A percentile compares a stretch with the other conserved stretches of the same genome.
Evolutionary conservation across 1,139 yeast species (phyloP).

Genomic region (Hansenula lynferdii): DNA sequence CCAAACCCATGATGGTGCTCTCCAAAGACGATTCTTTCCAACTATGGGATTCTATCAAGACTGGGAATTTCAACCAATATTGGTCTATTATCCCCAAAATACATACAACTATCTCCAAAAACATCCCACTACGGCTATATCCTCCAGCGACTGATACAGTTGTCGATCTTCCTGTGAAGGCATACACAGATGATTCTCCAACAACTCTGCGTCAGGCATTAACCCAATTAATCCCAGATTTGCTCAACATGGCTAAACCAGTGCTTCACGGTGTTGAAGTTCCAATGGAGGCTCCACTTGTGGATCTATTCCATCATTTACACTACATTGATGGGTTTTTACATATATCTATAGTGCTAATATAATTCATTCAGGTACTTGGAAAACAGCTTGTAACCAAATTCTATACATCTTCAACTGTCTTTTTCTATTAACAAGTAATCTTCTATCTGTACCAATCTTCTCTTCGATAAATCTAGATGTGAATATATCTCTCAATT

Average conservation of each 20-base stretch:
- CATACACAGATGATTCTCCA: slow-evolving; percentile 20
- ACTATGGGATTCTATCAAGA: slow-evolving; percentile 50
- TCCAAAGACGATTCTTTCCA: slow-evolving; percentile 53
- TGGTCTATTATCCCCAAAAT: slow-evolving; percentile 34
- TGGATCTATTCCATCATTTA: slow-evolving; percentile 49
- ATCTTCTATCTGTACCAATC: slow-evolving; percentile 86
- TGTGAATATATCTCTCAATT: slow-evolving; percentile 71
- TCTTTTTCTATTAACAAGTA: slow-evolving; percentile 88
- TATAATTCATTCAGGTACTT: slow-evolving; percentile 27
- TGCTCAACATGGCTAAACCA: slow-evolving; percentile 41
- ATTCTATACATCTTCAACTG: slow-evolving; percentile 93
- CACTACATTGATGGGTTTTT: slow-evolving; percentile 73
- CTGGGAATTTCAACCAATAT: slow-evolving; percentile 28
- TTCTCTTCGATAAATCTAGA: slow-evolving; percentile 58
- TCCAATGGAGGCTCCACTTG: slow-evolving; percentile 40
- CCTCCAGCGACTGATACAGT: slow-evolving; percentile 40
- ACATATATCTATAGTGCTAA: slow-evolving; percentile 47
- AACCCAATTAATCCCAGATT: slow-evolving; percentile 36
- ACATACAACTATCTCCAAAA: slow-evolving; percentile 30
- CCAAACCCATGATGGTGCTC: slow-evolving; percentile 71
- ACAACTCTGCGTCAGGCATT: slow-evolving; percentile 39
- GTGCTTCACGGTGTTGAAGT: slow-evolving; percentile 62
- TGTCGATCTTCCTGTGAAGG: slow-evolving; percentile 39
- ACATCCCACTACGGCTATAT: slow-evolving; percentile 59
- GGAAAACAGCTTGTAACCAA: slow-evolving; percentile 93